Conservation (phyloP, 169 alveolate genomes). For the Miamiensis avidus region DNA sequence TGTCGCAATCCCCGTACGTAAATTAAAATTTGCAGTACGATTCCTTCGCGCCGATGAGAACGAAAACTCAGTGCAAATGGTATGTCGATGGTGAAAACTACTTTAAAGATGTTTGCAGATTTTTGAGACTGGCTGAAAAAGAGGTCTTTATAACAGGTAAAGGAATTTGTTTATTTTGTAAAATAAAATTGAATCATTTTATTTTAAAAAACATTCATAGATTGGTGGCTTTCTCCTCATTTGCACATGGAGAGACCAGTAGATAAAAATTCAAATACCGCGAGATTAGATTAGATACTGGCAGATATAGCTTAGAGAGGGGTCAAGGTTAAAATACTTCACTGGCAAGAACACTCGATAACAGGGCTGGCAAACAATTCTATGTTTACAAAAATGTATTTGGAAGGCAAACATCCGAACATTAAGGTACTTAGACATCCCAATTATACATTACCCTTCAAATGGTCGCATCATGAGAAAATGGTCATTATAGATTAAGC, state of each 20-base stretch:
- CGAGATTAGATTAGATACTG: background rate
- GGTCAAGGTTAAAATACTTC: slow-evolving; percentile 46
- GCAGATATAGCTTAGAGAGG: slow-evolving; percentile 43
- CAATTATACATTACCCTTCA: slow-evolving; percentile 41
- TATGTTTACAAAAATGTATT: slow-evolving; percentile 42
- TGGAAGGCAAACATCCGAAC: slow-evolving; percentile 33
- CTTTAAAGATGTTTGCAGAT: slow-evolving; percentile 55
- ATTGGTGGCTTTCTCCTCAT: slow-evolving; percentile 85
- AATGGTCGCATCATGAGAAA: slow-evolving; percentile 88
- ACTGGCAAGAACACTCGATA: slow-evolving; percentile 45
- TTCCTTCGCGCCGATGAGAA: slow-evolving; percentile 59
- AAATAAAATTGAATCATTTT: background rate
- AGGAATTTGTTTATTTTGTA: no score
- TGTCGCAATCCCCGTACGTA: slow-evolving; percentile 24
- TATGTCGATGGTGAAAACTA: slow-evolving; percentile 77
- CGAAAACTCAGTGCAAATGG: slow-evolving; percentile 46
- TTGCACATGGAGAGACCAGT: slow-evolving; percentile 64
- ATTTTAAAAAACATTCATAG: slow-evolving; percentile 52
- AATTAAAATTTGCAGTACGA: slow-evolving; percentile 34
- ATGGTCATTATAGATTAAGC: slow-evolving; percentile 76
- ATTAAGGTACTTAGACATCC: slow-evolving; percentile 81
- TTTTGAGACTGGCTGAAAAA: slow-evolving; percentile 57
- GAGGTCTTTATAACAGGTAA: slow-evolving; percentile 49
- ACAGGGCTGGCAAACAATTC: slow-evolving; percentile 35
- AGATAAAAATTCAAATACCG: background rate